Evolutionary conservation across 2,329 filamentous ascomycete species (phyloP).

Genomic region (Macrophomina phaseolina): DNA sequence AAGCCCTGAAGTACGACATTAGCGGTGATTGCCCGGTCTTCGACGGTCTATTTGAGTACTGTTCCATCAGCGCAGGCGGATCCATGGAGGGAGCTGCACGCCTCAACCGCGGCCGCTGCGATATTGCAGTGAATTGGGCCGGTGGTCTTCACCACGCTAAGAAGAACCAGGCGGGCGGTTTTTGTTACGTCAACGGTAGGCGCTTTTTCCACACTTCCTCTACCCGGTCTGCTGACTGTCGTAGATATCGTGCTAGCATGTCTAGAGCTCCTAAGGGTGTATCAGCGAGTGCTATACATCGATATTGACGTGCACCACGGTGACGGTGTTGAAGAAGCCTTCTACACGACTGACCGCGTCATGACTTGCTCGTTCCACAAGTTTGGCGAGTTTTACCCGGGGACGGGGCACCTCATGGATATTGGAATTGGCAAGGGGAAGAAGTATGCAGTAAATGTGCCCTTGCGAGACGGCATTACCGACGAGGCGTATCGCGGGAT

Average conservation of each 20-base stretch:
- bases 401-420: slow-evolving; percentile 82
- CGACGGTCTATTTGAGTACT: slow-evolving; percentile 93
- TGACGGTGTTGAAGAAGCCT: slow-evolving; percentile 89
- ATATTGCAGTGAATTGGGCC: slow-evolving; percentile 99
- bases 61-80: slow-evolving; percentile 88
- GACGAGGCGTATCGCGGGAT: slow-evolving; percentile 87
- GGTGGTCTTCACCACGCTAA: slow-evolving; percentile 97
- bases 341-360: slow-evolving; percentile 86
- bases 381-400: slow-evolving; percentile 93
- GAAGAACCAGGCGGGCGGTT: slow-evolving; percentile 91
- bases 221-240: slow-evolving; percentile 32
- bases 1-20: slow-evolving; percentile 73
- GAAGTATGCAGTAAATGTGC: slow-evolving; percentile 89
- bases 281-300: slow-evolving; percentile 92
- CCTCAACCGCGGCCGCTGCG: slow-evolving; percentile 81
- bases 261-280: slow-evolving; percentile 80
- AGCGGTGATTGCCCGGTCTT: slow-evolving; percentile 92
- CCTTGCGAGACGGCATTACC: slow-evolving; percentile 86
- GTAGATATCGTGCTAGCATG: slow-evolving; percentile 90
- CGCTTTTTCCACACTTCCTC: slow-evolving; percentile 25
- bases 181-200: slow-evolving; percentile 89
- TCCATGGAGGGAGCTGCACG: slow-evolving; percentile 91
- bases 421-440: slow-evolving; percentile 88
- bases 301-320: slow-evolving; percentile 94
- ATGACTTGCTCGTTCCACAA: slow-evolving; percentile 97